Evolutionary conservation across 306 rosid species (phyloP).

Genomic region (Prunus campanulata): DNA sequence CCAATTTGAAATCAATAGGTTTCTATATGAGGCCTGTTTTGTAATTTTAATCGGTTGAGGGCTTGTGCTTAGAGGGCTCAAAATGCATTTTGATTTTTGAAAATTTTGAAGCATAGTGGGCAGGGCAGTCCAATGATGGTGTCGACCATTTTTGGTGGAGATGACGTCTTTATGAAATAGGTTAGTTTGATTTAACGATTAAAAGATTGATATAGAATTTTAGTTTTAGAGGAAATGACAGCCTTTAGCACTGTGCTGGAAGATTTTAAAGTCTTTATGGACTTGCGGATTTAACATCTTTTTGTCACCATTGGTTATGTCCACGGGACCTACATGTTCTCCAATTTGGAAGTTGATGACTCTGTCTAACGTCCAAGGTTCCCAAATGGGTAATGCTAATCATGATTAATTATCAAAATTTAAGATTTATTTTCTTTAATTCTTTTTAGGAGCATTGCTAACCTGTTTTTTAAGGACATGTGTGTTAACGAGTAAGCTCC

Average conservation of each 20-base stretch:
- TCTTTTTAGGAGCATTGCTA: neutral
- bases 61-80: neutral
- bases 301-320: slow-evolving; percentile 7
- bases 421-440: neutral
- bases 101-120: neutral
- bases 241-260: neutral
- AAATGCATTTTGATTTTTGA: neutral
- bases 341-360: slow-evolving; percentile 12
- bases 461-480: no score
- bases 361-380: slow-evolving; percentile 14
- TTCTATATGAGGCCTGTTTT: neutral
- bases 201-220: no score
- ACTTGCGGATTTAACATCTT: slow-evolving; percentile 3
- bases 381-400: neutral
- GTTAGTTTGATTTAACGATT: no score
- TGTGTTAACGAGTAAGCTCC: no score
- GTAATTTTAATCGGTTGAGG: neutral
- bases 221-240: neutral
- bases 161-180: no score
- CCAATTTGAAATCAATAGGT: neutral
- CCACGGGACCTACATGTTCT: slow-evolving; percentile 29
- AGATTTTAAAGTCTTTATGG: neutral
- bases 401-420: slow-evolving; percentile 16
- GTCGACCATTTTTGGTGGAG: slow-evolving; percentile 13
- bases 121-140: neutral